Conservation (phyloP, 345 rosid genomes). For the Populus simonii region DNA sequence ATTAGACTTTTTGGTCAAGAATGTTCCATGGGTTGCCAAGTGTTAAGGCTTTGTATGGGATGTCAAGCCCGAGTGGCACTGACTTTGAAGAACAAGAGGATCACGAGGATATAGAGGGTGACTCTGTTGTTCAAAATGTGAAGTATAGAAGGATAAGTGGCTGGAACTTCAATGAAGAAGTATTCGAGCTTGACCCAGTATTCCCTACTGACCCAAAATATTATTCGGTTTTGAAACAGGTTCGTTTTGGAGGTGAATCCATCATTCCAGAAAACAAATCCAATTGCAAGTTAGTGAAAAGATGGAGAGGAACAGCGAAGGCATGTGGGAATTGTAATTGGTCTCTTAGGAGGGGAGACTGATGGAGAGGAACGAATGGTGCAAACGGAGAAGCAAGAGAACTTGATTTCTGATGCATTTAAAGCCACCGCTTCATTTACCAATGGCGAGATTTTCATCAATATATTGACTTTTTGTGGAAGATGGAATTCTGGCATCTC, state of each 20-base stretch:
- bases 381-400: conserved; percentile 43
- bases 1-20: conserved; percentile 51
- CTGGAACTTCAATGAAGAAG: conserved; percentile 83
- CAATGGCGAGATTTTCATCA: neutral
- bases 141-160: conserved; percentile 83
- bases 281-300: no score
- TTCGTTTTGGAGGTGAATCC: conserved; percentile 35
- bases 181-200: conserved; percentile 66
- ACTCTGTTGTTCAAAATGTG: conserved; percentile 5
- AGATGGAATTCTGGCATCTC: neutral
- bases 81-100: conserved; percentile 28
- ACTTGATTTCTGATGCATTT: conserved; percentile 31
- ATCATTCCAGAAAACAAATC: conserved; percentile 7
- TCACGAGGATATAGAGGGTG: conserved; percentile 9
- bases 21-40: conserved; percentile 61
- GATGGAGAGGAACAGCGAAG: conserved; percentile 42
- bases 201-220: conserved; percentile 40
- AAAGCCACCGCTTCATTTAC: neutral
- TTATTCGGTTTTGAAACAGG: conserved; percentile 23
- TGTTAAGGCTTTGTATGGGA: conserved; percentile 28
- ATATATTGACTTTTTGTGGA: no score
- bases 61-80: neutral
- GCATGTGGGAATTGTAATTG: conserved; percentile 44
- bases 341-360: conserved; percentile 49
- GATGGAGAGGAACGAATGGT: conserved; percentile 49